A percentile compares a stretch with the other conserved stretches of the same genome.
phyloP scores from a whole-genome alignment of 1,139 yeast species.

The Taphrina populina region DNA sequence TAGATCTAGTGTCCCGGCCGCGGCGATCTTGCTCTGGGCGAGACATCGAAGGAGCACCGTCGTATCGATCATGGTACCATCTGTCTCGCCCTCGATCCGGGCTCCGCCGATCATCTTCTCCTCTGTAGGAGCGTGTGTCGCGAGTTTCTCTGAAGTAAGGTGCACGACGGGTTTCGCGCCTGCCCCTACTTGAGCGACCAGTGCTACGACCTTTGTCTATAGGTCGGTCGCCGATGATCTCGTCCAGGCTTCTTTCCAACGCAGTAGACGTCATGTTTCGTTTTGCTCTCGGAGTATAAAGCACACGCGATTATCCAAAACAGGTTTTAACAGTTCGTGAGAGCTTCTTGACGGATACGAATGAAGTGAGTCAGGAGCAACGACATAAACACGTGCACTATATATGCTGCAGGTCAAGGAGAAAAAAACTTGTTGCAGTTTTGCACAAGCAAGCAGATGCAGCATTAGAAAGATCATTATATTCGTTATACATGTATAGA shows the following conservation, averaged over 20 bases:
- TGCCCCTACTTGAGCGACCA: conserved; percentile 10
- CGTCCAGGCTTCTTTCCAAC: conserved; percentile 24
- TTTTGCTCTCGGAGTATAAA: too few relatives aligned
- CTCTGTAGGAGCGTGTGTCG: conserved; percentile 3
- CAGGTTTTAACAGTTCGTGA: too few relatives aligned
- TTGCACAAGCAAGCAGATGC: too few relatives aligned
- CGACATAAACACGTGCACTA: too few relatives aligned
- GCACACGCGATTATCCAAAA: too few relatives aligned
- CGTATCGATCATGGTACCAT: conserved; percentile 26
- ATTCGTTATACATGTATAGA: too few relatives aligned
- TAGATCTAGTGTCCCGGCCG: conserved; percentile 3
- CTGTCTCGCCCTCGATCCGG: background rate
- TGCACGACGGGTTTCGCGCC: conserved; percentile 1
- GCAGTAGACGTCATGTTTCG: conserved; percentile 26
- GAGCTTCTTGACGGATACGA: too few relatives aligned
- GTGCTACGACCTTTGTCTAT: background rate
- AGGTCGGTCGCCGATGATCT: conserved; percentile 30
- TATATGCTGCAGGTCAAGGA: too few relatives aligned
- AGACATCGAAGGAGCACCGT: too few relatives aligned
- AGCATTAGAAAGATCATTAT: too few relatives aligned
- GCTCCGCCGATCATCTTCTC: conserved; percentile 10
- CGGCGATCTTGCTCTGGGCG: conserved; percentile 10
- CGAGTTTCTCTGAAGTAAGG: conserved; percentile 16
- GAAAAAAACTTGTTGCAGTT: too few relatives aligned
- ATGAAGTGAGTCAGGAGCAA: too few relatives aligned